Base-by-base conservation (phyloP, 129 eudicot species). In the Flaveria sonorensis region DNA sequence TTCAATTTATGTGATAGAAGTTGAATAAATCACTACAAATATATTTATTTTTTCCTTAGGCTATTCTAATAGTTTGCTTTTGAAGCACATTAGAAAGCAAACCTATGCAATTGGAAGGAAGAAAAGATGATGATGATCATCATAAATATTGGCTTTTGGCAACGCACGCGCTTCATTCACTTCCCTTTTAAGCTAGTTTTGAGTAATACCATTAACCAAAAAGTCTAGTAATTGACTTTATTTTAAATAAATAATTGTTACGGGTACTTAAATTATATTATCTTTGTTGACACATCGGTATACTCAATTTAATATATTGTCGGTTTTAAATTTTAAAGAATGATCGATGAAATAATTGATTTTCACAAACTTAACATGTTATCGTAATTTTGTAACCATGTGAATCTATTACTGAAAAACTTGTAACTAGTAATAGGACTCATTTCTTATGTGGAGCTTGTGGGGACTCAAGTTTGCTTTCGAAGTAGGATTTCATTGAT, bases 131-230 rank as follows among this genome's bases (percentile, higher is more conserved):
- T 77, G 62, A 48, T 19, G 60, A 77, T 77, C 7, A 62, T 79
- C 48, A 67, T 52, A 55, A 43, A 50, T 71, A 18, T 63, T 50
- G 83, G 73, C 83, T 79, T 79, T 79, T 72, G 78, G 53, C 72
- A 79, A 79, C 18, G 78, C 83, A 79, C 83, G 77, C 78, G 43
- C 81, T 32, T 50, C 1, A 43, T 36, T 79, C 78, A 71, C 78
- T 71, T 79, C 73, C 14, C 65, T 53, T 71, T 79, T 79, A 79
- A 78, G 78, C 50, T 63, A 70, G 16, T 62, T 79, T 79, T 51
- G 18, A 47, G 72, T 62, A 71, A 70, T 39, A 61, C 55, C 26
- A 62, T 62, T 18, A 61, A 56, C 69, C 21, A 55, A 70, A 57
- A 78, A 30, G 71, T 70, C 48, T 16, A 14, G 67, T 71, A 28